These are phyloP conservation scores for Ophiostoma ulmi DNA, from an alignment of 2,329 filamentous ascomycete genomes.

Conservation along the genomic window DNA sequence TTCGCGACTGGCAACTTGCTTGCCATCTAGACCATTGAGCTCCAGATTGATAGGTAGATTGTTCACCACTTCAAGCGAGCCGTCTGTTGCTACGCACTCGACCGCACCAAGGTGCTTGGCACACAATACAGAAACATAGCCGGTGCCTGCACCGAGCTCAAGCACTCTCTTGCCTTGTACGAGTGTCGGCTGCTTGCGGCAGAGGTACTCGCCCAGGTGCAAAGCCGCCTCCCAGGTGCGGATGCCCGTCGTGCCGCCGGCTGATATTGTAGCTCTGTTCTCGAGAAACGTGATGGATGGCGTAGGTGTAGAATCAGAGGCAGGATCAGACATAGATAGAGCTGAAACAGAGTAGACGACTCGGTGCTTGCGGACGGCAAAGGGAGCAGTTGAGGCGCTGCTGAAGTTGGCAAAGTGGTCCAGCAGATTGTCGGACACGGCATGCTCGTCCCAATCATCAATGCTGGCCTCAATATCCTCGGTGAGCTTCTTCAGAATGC, in stretches of 20 bases:
- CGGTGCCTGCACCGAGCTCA: slow-evolving; percentile 72
- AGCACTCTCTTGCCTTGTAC: slow-evolving; percentile 56
- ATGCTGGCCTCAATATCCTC: slow-evolving; percentile 67
- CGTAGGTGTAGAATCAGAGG: not conserved
- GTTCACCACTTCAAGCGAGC: slow-evolving; percentile 66
- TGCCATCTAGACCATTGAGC: slow-evolving; percentile 55
- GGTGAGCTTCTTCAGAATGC: slow-evolving; percentile 68
- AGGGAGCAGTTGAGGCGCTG: slow-evolving; percentile 50
- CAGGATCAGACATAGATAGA: slow-evolving; percentile 26
- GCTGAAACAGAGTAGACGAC: slow-evolving; percentile 62
- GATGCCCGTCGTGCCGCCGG: slow-evolving; percentile 67
- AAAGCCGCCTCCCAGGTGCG: slow-evolving; percentile 78
- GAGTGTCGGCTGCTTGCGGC: slow-evolving; percentile 38
- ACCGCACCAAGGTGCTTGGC: slow-evolving; percentile 58
- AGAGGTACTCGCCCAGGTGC: slow-evolving; percentile 65
- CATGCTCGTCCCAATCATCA: slow-evolving; percentile 78
- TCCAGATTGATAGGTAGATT: slow-evolving; percentile 62
- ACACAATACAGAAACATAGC: slow-evolving; percentile 68
- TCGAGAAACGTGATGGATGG: slow-evolving; percentile 58
- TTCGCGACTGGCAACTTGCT: slow-evolving; percentile 46
- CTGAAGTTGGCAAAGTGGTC: slow-evolving; percentile 55
- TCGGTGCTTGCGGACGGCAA: slow-evolving; percentile 66
- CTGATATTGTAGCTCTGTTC: slow-evolving; percentile 62
- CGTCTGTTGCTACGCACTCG: slow-evolving; percentile 65
- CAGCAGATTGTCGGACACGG: slow-evolving; percentile 69